Conservation (phyloP, 1,284 basidiomycete species). For the Apiotrichum sp. region DNA sequence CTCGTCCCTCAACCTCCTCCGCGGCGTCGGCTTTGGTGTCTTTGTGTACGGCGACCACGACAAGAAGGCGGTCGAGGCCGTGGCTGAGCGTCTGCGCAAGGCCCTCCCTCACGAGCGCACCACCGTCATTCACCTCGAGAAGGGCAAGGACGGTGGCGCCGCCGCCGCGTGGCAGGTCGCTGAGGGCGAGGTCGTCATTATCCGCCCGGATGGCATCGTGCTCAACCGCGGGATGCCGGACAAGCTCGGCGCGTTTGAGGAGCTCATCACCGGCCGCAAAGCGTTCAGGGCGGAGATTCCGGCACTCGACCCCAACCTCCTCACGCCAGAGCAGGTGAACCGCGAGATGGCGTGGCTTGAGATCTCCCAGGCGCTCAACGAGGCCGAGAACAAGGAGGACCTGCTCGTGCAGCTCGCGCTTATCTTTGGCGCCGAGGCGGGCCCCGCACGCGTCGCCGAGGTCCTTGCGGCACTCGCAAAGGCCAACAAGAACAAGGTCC, state of each 20-base stretch:
- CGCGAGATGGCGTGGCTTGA: constrained; percentile 15
- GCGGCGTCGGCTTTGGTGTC: constrained; percentile 13
- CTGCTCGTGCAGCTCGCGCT: constrained; percentile 14
- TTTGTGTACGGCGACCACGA: constrained; percentile 5
- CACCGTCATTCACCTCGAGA: constrained; percentile 1
- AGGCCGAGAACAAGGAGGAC: constrained; percentile 2
- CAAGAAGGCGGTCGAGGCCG: neutral
- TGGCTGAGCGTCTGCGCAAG: constrained; percentile 1
- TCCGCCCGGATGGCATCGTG: constrained; percentile 17
- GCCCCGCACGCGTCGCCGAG: constrained; percentile 5
- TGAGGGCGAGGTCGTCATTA: constrained; percentile 11
- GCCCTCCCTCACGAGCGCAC: constrained; percentile 12
- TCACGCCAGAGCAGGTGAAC: constrained; percentile 6
- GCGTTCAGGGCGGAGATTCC: neutral
- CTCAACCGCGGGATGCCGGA: constrained; percentile 8
- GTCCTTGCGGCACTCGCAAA: neutral
- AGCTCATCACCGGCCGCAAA: constrained; percentile 3
- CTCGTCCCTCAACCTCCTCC: constrained; percentile 6
- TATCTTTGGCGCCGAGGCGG: constrained; percentile 11
- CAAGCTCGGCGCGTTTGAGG: constrained; percentile 1
- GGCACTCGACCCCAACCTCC: constrained; percentile 9
- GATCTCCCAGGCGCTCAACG: constrained; percentile 14
- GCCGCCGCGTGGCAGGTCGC: constrained; percentile 4
- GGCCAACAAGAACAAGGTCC: neutral
- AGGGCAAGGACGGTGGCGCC: constrained; percentile 7